Base-by-base conservation (phyloP, 164 flowering plant genomes). In the Magnolia officinalis region DNA sequence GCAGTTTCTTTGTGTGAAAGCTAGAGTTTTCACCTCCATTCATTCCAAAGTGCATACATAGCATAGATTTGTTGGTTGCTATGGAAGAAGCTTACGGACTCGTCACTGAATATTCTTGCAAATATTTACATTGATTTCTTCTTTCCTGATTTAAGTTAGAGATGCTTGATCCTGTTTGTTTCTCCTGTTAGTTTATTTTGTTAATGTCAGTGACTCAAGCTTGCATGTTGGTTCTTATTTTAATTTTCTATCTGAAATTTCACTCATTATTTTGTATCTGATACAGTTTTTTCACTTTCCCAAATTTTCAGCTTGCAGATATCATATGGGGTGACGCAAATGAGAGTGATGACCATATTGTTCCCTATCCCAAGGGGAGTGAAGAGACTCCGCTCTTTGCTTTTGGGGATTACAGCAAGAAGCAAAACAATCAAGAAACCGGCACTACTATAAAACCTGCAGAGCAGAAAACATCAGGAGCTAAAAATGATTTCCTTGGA, bases 311-410 rank as follows among this genome's bases (percentile, higher is more conserved):
- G 97, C 83, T 92, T 69, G 90, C 85, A 81, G 94, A 86, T 79
- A 86, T 85, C 73, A 79, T 83, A 23, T 90, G 97, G 96, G 94
- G 88, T 82, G 93, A 87, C 63, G 79, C 89, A 79, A 80, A 81
- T 76, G 89, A 73, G 66, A 84, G 77, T 82, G 94, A 85, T 74
- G 95, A 92, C 80, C 94, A 89, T 86, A 89, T 91, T 80, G 98
- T 94, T 67, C 96, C 93, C 75, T 86, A 84, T 73, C 87, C 89
- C 76, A 63, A 67, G 76, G 59, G 55, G 31, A 80, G 71, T 75
- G 72, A 50, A 72, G 77, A 64, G 49, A 73, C 75, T 72, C 78
- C 67, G 37, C 51, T 72, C 69, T 29, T 73, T 73, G 21, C 71
- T 72, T 72, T 73, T 72, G 73, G 67, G 79, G 86, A 82, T 78